A percentile compares a stretch with the other conserved stretches of the same genome.
Conservation (phyloP, 2,329 filamentous ascomycete species). For the Meredithiella fracta region DNA sequence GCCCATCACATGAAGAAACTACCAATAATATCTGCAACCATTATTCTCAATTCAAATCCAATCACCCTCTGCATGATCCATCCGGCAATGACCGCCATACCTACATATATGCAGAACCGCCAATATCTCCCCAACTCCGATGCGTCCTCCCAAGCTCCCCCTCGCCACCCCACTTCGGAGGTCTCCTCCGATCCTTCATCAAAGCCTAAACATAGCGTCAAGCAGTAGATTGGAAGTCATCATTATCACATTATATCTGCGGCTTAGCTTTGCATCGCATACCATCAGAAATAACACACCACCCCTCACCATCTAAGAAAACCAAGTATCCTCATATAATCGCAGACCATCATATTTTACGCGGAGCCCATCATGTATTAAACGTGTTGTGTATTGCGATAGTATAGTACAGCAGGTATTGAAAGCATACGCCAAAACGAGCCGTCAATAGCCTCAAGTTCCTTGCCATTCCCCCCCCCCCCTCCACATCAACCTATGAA, state of each 20-base stretch:
- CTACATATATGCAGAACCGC: neutral
- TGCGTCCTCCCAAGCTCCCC: neutral
- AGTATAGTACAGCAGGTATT: conserved; percentile 6
- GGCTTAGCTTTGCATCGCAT: neutral
- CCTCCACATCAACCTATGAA: neutral
- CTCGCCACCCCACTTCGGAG: neutral
- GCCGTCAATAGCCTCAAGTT: neutral
- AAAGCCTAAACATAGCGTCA: neutral
- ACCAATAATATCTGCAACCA: no score
- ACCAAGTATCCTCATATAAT: neutral
- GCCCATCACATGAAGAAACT: no score
- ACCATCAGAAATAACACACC: neutral
- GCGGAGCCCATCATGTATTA: conserved; percentile 1
- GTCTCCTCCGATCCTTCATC: neutral
- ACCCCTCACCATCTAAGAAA: neutral
- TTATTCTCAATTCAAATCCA: no score
- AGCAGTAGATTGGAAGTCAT: neutral
- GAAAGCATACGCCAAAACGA: neutral
- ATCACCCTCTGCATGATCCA: no score
- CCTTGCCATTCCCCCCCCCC: neutral
- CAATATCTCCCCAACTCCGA: neutral
- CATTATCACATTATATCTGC: neutral
- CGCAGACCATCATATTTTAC: neutral
- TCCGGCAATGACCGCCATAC: no score
- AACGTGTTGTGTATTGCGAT: conserved; percentile 1